phyloP scores from a whole-genome alignment of 345 rosid species.

The sweet orange (Citrus sinensis) region DVS_A1.0 CM039162.1:4327001-4327500 shows the following conservation, averaged over 20 bases:
- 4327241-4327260: background rate
- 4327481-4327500: background rate
- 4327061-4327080: constrained; percentile 74
- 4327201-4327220: background rate
- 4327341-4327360: background rate
- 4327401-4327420: background rate
- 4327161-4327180: background rate
- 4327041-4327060: constrained; percentile 97
- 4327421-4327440: background rate
- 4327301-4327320: background rate
- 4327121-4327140: background rate
- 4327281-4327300: background rate
- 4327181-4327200: background rate
- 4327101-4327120: constrained; percentile 16
- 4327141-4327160: background rate
- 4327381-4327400: background rate
- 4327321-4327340: background rate
- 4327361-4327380: background rate
- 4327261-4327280: background rate
- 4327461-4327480: background rate
- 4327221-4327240: background rate
- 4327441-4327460: background rate
- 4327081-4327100: constrained; percentile 57
- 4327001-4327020: constrained; percentile 90
- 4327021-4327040: constrained; percentile 98